These are phyloP conservation scores for Volutella citrinella DNA, from an alignment of 2,329 filamentous ascomycete genomes.

Conservation along the genomic window DNA sequence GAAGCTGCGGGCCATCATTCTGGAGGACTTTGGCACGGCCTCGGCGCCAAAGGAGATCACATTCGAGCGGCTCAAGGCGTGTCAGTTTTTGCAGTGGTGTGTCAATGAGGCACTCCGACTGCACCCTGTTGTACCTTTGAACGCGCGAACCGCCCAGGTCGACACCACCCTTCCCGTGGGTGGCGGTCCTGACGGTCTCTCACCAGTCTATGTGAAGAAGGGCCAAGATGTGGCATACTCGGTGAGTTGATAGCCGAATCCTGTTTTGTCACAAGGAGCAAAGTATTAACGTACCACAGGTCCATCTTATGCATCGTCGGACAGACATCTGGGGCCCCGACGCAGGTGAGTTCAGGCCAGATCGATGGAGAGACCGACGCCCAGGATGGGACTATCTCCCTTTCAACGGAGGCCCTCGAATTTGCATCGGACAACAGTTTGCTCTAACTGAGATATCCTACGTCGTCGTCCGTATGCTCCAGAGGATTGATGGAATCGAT, in stretches of 20 bases:
- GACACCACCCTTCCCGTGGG: conserved; percentile 50
- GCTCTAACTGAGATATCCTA: conserved; percentile 16
- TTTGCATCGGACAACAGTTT: conserved; percentile 32
- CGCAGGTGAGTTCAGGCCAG: conserved; percentile 38
- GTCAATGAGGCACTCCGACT: conserved; percentile 52
- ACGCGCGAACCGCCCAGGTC: conserved; percentile 41
- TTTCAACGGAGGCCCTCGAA: conserved; percentile 45
- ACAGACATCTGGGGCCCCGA: conserved; percentile 37
- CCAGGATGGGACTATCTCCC: conserved; percentile 42
- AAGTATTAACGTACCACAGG: too few species aligned
- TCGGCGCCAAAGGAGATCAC: conserved; percentile 44
- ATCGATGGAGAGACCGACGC: conserved; percentile 35
- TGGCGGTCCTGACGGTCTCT: conserved; percentile 43
- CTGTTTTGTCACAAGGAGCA: too few species aligned
- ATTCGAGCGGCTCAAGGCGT: conserved; percentile 50
- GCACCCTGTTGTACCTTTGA: conserved; percentile 45
- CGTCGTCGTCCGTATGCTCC: conserved; percentile 13
- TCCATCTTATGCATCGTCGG: conserved; percentile 39
- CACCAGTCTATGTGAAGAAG: conserved; percentile 46
- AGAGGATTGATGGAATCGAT: background rate
- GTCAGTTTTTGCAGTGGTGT: conserved; percentile 54
- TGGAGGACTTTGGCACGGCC: conserved; percentile 26
- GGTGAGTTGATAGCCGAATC: too few species aligned
- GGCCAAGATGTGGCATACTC: conserved; percentile 40
- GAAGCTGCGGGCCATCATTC: conserved; percentile 41